These are phyloP conservation scores for Gliomastix tumulicola DNA, from an alignment of 2,329 filamentous ascomycete genomes.

Conservation along the genomic window DNA sequence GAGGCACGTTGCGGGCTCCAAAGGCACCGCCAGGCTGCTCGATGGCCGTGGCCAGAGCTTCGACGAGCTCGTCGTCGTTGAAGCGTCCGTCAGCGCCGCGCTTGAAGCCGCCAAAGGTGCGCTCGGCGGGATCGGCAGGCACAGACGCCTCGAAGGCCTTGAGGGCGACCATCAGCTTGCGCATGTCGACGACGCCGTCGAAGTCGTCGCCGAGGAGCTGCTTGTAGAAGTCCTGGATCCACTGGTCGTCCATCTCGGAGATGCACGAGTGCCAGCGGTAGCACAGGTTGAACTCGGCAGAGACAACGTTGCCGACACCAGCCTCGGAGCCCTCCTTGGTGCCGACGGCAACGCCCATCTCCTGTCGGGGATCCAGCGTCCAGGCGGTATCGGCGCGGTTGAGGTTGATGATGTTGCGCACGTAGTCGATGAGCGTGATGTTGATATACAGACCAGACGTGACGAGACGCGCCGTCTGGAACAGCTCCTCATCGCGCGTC, in stretches of 20 bases:
- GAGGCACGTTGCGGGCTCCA: slow-evolving; percentile 67
- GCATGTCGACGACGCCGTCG: slow-evolving; percentile 44
- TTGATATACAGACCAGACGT: slow-evolving; percentile 73
- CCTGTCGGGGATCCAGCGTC: slow-evolving; percentile 71
- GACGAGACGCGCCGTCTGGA: slow-evolving; percentile 71
- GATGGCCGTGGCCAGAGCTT: slow-evolving; percentile 60
- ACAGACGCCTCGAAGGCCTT: slow-evolving; percentile 55
- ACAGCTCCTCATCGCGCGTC: slow-evolving; percentile 70
- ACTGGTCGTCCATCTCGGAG: slow-evolving; percentile 66
- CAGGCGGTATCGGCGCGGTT: slow-evolving; percentile 60
- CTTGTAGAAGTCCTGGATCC: slow-evolving; percentile 65
- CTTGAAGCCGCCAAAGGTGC: slow-evolving; percentile 60
- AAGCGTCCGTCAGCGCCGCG: slow-evolving; percentile 63
- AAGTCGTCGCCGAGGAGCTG: slow-evolving; percentile 51
- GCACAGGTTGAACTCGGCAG: slow-evolving; percentile 82
- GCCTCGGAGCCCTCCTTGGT: slow-evolving; percentile 54
- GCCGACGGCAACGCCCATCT: slow-evolving; percentile 50
- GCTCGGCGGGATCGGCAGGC: slow-evolving; percentile 59
- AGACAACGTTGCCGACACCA: slow-evolving; percentile 76
- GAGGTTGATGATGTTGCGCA: slow-evolving; percentile 66
- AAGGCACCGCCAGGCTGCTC: slow-evolving; percentile 74
- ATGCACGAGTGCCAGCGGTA: slow-evolving; percentile 86
- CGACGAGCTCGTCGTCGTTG: slow-evolving; percentile 68
- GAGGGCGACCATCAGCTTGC: slow-evolving; percentile 56
- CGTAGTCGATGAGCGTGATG: slow-evolving; percentile 71